A percentile compares a stretch with the other conserved stretches of the same genome.
phyloP scores from a whole-genome alignment of 1,284 basidiomycete genomes.

The Rhodotorula sp. region DNA sequence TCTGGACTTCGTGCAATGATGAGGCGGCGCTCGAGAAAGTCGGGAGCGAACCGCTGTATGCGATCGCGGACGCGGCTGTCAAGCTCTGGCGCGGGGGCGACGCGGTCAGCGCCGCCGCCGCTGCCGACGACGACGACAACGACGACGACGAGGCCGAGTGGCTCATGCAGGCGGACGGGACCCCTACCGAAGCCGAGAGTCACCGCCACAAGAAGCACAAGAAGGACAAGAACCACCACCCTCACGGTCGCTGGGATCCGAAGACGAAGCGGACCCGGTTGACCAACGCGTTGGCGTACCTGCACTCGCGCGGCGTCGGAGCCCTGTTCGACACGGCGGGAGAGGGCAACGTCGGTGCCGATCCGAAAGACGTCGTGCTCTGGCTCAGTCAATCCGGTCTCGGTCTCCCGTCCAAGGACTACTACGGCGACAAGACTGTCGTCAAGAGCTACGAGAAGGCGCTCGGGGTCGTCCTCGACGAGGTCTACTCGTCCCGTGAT shows the following conservation, averaged over 20 bases:
- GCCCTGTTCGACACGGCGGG: slow-evolving; percentile 74
- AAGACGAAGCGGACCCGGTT: slow-evolving; percentile 54
- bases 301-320: slow-evolving; percentile 77
- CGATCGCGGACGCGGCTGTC: slow-evolving; percentile 51
- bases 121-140: slow-evolving; percentile 51
- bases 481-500: slow-evolving; percentile 45
- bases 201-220: slow-evolving; percentile 8
- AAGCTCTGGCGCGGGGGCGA: slow-evolving; percentile 45
- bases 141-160: slow-evolving; percentile 20
- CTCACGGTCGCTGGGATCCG: slow-evolving; percentile 16
- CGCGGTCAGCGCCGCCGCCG: neutral
- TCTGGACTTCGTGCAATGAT: slow-evolving; percentile 82
- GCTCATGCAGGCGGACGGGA: slow-evolving; percentile 3
- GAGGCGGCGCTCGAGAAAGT: slow-evolving; percentile 56
- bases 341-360: slow-evolving; percentile 85
- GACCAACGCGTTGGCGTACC: slow-evolving; percentile 77
- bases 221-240: slow-evolving; percentile 23
- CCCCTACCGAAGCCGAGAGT: neutral
- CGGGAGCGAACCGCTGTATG: slow-evolving; percentile 52
- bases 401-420: slow-evolving; percentile 86
- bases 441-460: slow-evolving; percentile 69
- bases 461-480: slow-evolving; percentile 57
- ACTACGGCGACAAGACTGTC: slow-evolving; percentile 77
- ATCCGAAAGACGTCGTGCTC: slow-evolving; percentile 80
- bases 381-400: slow-evolving; percentile 81